phyloP scores from a whole-genome alignment of 345 rosid species.

The Erucastrum elatum region DNA sequence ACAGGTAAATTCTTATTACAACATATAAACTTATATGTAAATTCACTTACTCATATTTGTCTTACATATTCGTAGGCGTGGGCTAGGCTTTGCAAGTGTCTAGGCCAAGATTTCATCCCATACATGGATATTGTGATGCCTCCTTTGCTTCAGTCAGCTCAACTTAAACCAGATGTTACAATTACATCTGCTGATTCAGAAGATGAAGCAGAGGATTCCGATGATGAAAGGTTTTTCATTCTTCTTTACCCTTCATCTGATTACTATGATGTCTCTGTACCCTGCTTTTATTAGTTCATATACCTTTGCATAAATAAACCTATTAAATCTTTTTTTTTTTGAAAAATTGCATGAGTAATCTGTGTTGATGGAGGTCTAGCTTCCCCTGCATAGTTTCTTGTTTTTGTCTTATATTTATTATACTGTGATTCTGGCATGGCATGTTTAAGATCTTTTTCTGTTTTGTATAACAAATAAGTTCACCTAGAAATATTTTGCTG shows the following conservation, averaged over 20 bases:
- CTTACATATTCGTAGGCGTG: slow-evolving; percentile 64
- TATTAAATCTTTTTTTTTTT: neutral
- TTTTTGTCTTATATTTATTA: slow-evolving; percentile 2
- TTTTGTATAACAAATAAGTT: neutral
- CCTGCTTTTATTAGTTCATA: neutral
- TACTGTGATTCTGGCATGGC: neutral
- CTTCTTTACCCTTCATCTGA: slow-evolving; percentile 5
- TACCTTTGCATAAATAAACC: neutral
- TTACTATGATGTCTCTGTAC: slow-evolving; percentile 7
- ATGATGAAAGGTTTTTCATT: slow-evolving; percentile 82
- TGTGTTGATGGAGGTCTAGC: neutral
- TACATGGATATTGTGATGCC: slow-evolving; percentile 99
- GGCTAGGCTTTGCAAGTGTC: slow-evolving; percentile 99
- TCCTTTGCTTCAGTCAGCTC: slow-evolving; percentile 95
- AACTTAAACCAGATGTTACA: slow-evolving; percentile 98
- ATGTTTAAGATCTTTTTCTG: neutral
- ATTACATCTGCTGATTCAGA: slow-evolving; percentile 98
- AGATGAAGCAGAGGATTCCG: slow-evolving; percentile 86
- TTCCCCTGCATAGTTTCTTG: neutral
- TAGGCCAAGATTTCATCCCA: slow-evolving; percentile 98
- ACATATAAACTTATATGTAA: neutral
- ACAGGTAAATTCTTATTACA: slow-evolving; percentile 55
- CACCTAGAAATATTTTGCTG: neutral
- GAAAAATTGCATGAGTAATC: neutral
- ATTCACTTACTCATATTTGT: slow-evolving; percentile 14